Evolutionary conservation across 345 rosid species (phyloP), one percentile per base, ranked within the genome.

Genomic region (Firmiana major): DNA sequence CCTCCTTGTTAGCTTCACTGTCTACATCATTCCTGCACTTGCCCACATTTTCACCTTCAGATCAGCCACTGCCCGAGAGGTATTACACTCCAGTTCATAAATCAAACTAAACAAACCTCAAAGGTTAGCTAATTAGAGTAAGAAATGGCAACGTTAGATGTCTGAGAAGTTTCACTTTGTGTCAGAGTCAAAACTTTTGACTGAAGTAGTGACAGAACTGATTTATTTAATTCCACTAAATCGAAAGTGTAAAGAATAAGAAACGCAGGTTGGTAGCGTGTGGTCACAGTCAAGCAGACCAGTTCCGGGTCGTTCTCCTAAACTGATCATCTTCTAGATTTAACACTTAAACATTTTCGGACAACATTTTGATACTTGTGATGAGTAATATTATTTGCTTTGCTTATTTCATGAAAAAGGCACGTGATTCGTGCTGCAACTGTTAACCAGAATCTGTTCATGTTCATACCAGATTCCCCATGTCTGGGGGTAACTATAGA

Each of bases 1-100:
- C 0, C 97, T 96, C 63, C 98, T 96, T 0, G 99, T 96, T 34
- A 93, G 98, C 90, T 96, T 96, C 92, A 96, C 99, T 1, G 99
- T 96, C 83, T 96, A 96, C 86, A 93, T 96, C 81, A 96, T 96
- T 81, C 99, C 99, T 48, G 94, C 99, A 26, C 83, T 96, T 10
- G 99, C 99, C 57, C 88, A 96, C 81, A 86, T 87, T 73, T 93
- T 91, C 92, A 96, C 99, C 64, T 96, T 92, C 91, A 85, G 78
- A 57, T 93, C 98, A 7, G 87, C 99, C 0, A 86, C 96, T 0
- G 92, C 98, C 3, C 84, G 99, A n/a, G 99, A 95, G 92, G 97
- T 91, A 87, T 22, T 8, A 10, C 24, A 34, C 70, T 40, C 6
- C 9, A 36, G 24, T 15, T 9, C 51, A 45, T 21, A 9, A 22